phyloP scores from a whole-genome alignment of 2,329 filamentous ascomycete genomes.

The Pestalotiopsis sp. region DNA sequence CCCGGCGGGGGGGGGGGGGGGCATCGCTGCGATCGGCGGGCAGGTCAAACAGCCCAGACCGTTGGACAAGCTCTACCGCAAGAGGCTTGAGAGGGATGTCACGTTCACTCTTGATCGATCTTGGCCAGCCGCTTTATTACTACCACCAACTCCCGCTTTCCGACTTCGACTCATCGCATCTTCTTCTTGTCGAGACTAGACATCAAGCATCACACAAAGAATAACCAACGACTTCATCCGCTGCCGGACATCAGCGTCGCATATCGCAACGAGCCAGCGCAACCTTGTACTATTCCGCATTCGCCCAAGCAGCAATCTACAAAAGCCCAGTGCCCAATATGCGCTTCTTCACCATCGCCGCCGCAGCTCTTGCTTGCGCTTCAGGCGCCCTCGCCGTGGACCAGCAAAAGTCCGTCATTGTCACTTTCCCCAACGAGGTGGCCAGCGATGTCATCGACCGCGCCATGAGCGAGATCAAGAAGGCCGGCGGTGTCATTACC shows the following conservation, averaged over 20 bases:
- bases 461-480: constrained; percentile 71
- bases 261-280: background rate
- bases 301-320: background rate
- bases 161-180: background rate
- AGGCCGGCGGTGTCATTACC: constrained; percentile 76
- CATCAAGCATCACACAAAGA: background rate
- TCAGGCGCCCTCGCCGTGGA: constrained; percentile 65
- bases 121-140: background rate
- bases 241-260: background rate
- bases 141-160: background rate
- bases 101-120: background rate
- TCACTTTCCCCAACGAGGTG: constrained; percentile 74
- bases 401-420: constrained; percentile 72
- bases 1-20: too few relatives aligned
- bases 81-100: background rate
- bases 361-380: constrained; percentile 59
- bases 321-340: constrained; percentile 39
- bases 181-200: background rate
- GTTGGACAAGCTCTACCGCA: background rate
- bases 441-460: constrained; percentile 68
- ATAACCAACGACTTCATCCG: background rate
- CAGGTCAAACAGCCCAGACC: constrained; percentile 10
- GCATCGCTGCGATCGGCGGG: constrained; percentile 2
- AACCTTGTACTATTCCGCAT: background rate
- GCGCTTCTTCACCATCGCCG: constrained; percentile 60